Evolutionary conservation across 2,329 filamentous ascomycete species (phyloP), one percentile per base, ranked within the genome.

Genomic region (Penicillium sp.): DNA sequence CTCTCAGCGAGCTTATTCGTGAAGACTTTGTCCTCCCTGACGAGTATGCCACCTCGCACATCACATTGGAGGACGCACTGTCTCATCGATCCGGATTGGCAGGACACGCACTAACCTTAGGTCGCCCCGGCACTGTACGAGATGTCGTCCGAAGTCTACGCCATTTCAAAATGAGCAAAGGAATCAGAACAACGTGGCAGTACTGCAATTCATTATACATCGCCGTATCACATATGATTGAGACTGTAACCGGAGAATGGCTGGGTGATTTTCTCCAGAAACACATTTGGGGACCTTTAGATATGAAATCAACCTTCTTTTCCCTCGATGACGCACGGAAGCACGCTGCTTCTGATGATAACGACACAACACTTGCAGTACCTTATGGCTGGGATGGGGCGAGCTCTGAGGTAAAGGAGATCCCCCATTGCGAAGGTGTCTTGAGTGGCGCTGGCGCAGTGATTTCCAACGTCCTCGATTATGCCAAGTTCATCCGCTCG

Each of bases 171-270:
- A 64, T 77, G 38, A 74, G 67, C 7, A 66, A 68, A 5, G 61
- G 74, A 26, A 66, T 78, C 18, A 71, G 79, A 12, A 75, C 73
- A 0, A 67, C 62, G 11, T 80, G 65, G 49, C 73, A 79, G 60
- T 84, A 83, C 66, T 77, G 73, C 69, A 83, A 83, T 62, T 66
- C 79, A 21, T 79, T 83, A 76, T 84, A 72, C 63, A 73, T 75
- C 35, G 75, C 74, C 1, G 74, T 77, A 0, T 68, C 75, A n/a
- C 74, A 81, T 62, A 68, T 72, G 3, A 63, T 81, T 7, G 73
- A 82, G 64, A 74, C 67, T 2, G 63, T 79, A 1, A 77, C 75
- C 2, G 68, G 68, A 0, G 57, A 60, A 12, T 55, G 64, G 18
- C 68, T 75, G 21, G 62, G 62, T 5, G 62, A 68, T 1, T 66